phyloP scores from a whole-genome alignment of 331 rosid species.

The Prunus yedoensis region DNA sequence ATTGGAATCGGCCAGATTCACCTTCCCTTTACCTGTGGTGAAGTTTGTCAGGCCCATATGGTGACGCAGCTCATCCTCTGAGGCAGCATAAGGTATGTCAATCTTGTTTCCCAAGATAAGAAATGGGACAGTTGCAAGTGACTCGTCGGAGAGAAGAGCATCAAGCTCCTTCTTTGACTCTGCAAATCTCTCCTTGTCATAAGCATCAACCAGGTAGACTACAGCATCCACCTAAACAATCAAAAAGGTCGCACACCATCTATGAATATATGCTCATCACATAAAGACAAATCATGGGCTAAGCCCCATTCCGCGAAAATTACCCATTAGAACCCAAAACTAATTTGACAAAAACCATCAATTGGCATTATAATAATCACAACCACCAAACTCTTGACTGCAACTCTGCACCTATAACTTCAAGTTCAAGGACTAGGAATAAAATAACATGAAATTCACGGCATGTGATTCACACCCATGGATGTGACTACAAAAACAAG shows the following conservation, averaged over 20 bases:
- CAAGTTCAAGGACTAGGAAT: neutral
- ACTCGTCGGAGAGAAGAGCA: conserved; percentile 79
- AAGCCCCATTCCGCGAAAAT: neutral
- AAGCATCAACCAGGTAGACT: conserved; percentile 76
- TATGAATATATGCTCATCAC: neutral
- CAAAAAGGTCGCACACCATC: neutral
- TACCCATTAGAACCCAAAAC: neutral
- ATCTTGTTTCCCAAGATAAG: conserved; percentile 89
- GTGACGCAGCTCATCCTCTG: conserved; percentile 78
- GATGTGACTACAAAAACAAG: neutral
- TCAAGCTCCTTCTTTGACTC: conserved; percentile 83
- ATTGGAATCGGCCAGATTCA: conserved; percentile 55
- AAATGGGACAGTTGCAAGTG: conserved; percentile 67
- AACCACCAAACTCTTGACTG: neutral
- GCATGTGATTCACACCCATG: neutral
- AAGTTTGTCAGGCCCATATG: conserved; percentile 70
- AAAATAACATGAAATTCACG: neutral
- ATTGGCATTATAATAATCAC: neutral
- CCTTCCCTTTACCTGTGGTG: conserved; percentile 88
- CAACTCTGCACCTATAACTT: neutral
- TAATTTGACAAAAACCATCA: neutral
- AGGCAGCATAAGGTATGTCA: conserved; percentile 78
- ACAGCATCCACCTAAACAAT: conserved; percentile 80
- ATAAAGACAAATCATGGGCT: neutral
- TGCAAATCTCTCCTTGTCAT: conserved; percentile 69